Evolutionary conservation across 768 basidiomycete species (phyloP), one percentile per base, ranked within the genome.

Genomic region (Naganishia friedmannii): DNA sequence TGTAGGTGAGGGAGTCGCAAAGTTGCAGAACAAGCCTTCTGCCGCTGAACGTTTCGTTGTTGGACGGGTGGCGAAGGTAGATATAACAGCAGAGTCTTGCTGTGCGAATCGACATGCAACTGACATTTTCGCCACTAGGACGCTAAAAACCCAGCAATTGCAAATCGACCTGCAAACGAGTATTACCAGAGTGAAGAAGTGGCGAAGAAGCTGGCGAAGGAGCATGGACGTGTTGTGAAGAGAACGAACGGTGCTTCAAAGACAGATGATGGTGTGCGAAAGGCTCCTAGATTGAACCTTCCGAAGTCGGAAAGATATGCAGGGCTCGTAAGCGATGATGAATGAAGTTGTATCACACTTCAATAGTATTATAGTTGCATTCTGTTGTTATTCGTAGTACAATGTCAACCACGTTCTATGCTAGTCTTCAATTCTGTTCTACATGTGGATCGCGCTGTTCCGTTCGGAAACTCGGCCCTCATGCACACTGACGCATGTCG

Each of bases 291-390:
- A 28, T 15, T 63, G 12, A 63, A n/a, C 15, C 37, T 63, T 46
- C n/a, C 60, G 42, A 63, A 45, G 26, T 45, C 60, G 1, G 60
- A 63, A 17, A 42, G 60, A 63, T 29, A n/a, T 29, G 2, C 39
- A 5, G 60, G 60, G 1, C 42, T 63, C 1, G 60, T 63, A 23
- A 63, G 60, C 60, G 60, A 63, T n/a, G 60, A 63, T 26, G 60
- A 63, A 51, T 51, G 13, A 26, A 51, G 19, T 51, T 12, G n/a
- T 51, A 23, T n/a, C 9, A 17, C 42, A 42, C 15, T 2, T 42
- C 42, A 42, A 37, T 37, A 37, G 34, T 12, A 37, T 37, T 37
- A 37, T 37, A 37, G 42, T 42, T 17, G 15, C 42, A 42, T 42
- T 42, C 7, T 42, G 15, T 42, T 15, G 15, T 42, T 5, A 8